These are phyloP conservation scores for Gamarada debralockiae DNA, from an alignment of 495 filamentous ascomycete species.

Conservation along the genomic window DNA sequence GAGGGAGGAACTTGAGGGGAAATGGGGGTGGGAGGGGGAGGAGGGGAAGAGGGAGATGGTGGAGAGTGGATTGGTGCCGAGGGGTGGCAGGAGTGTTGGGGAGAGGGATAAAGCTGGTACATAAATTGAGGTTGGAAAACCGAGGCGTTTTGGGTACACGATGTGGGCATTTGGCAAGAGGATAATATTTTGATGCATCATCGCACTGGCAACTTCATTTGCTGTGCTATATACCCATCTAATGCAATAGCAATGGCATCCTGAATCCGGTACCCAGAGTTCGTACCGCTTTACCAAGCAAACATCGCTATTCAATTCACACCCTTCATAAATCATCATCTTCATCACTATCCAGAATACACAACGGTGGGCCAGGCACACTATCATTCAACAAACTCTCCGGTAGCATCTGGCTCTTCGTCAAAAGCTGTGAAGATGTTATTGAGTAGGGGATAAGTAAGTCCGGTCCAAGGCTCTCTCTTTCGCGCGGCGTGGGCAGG, in stretches of 20 bases:
- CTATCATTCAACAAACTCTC: constrained; percentile 50
- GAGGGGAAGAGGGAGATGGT: neutral
- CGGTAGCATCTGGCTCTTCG: constrained; percentile 46
- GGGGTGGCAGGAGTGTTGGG: neutral
- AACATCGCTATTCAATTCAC: neutral
- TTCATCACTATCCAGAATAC: constrained; percentile 42
- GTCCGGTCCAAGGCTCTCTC: neutral
- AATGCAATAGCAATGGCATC: no score
- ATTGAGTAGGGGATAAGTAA: constrained; percentile 22
- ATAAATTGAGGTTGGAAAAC: neutral
- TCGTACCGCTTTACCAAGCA: no score
- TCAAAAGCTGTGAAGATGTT: constrained; percentile 38
- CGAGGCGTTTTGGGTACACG: neutral
- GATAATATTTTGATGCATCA: neutral
- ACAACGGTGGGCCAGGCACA: constrained; percentile 35
- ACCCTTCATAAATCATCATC: constrained; percentile 30
- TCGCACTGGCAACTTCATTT: neutral
- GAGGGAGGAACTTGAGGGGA: constrained; percentile 17
- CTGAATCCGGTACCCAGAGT: no score
- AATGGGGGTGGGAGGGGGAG: neutral
- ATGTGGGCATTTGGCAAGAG: neutral
- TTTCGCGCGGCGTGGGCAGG: constrained; percentile 2
- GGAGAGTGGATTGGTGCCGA: neutral
- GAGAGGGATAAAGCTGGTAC: neutral
- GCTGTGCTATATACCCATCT: no score